Base-by-base conservation (phyloP, 1,139 yeast species). In the Saccharomyces uvarum region DNA sequence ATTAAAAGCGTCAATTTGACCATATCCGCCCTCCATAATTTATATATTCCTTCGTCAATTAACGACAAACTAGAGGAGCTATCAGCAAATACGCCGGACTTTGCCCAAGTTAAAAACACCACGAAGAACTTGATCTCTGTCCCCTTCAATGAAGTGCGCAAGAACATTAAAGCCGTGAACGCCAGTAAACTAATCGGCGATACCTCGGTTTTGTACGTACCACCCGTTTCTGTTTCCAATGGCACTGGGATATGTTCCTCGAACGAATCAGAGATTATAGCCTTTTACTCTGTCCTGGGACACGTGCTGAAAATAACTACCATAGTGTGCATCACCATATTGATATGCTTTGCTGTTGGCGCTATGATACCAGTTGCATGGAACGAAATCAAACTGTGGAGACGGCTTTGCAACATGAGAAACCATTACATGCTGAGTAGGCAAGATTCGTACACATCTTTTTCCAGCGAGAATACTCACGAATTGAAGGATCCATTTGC, bases 1-100 rank as follows among this genome's bases (percentile, higher is more conserved):
- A 59, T 78, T 9, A 61, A 70, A 14, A 73, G 74, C 50, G 81
- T 93, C 14, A 80, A 84, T 61, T 64, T 86, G 31, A 83, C 95
- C 0, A 75, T 88, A 2, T 67, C 72, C 2, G 71, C 79, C 0
- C 74, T 91, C 58, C 72, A 76, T 54, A 74, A 84, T 57, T 69
- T 93, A 53, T 67, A 78, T 13, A 86, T 93, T 5, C 89, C 97
- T 1, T 63, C 78, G 0, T 71, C 82, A 0, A 80, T 88, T 44
- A 78, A 85, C 59, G 65, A 68, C 1, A 78, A 81, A 33, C 72
- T 89, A 11, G 77, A 78, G 4, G 61, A 64, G 0, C 66, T 87
- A 42, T 71, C 74, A 33, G 69, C 68, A 1, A 72, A 79, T 11
- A 70, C 86, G 0, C 93, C 90, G 0, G 77, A 79, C 53, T 83